Conservation (phyloP, 768 basidiomycete species). For the Calocera cornea region DNA sequence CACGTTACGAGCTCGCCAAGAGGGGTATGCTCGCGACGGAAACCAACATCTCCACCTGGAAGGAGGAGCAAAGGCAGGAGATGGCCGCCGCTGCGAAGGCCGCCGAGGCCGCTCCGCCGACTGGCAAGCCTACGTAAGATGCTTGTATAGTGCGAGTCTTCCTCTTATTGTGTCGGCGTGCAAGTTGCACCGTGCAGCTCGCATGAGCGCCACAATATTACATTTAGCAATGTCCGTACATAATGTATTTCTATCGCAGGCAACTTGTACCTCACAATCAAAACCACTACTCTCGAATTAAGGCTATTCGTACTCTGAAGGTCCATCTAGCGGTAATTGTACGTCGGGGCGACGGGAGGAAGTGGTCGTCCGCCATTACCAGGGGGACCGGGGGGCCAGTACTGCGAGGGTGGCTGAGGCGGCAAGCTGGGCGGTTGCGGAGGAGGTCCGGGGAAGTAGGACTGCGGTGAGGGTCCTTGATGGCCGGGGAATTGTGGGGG, state of each 20-base stretch:
- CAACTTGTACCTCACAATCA: neutral
- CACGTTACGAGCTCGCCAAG: slow-evolving; percentile 57
- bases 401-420: neutral
- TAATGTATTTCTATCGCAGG: neutral
- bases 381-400: neutral
- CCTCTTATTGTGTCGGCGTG: too few relatives aligned
- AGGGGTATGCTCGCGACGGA: slow-evolving; percentile 70
- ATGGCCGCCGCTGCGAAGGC: slow-evolving; percentile 23
- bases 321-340: neutral
- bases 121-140: neutral
- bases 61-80: slow-evolving; percentile 30
- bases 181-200: too few relatives aligned
- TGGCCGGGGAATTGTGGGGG: neutral
- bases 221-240: neutral
- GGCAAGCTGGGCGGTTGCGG: neutral
- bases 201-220: neutral
- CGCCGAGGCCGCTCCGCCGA: slow-evolving; percentile 12
- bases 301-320: neutral
- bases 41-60: slow-evolving; percentile 73
- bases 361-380: neutral
- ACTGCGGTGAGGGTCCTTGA: neutral
- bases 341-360: neutral
- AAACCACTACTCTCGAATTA: neutral
- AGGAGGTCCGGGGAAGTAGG: neutral
- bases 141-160: neutral